Evolutionary conservation across 164 flowering plant species (phyloP), one percentile per base, ranked within the genome.

Genomic region (Warburgia ugandensis): DNA sequence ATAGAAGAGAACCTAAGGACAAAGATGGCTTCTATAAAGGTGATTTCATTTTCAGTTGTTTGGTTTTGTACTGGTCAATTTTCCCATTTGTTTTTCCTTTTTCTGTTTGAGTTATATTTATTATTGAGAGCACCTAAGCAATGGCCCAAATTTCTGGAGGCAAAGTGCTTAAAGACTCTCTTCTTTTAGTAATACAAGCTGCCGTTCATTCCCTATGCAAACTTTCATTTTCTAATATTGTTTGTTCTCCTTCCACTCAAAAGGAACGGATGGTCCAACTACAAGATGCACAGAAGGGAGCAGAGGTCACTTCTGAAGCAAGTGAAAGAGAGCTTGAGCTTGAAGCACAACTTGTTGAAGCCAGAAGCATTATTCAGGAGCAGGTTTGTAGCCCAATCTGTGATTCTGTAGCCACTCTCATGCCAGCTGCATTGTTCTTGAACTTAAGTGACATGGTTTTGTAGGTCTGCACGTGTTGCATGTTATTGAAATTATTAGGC

Each of bases 291-390:
- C 89, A 85, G 42, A 88, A 83, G 65, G 96, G 56, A 54, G 85
- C 95, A 47, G 96, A 88, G 56, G 89, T 92, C 58, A 79, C 91
- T 55, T 81, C 94, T 58, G 99, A 92, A 73, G 99, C 81, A 44
- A 80, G 83, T 42, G 99, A 92, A 72, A 77, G 99, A 68, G 99
- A 92, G 65, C 94, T 92, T 59, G 99, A 92, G 70, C 84, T 92
- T 65, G 99, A 92, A 78, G 99, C 99, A 47, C 94, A 92, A 68
- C 91, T 92, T 55, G 99, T 92, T 57, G 99, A 92, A 73, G 99
- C 99, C 29, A 74, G 94, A 67, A 92, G 99, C 79, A 92, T 92
- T 58, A 92, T 92, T 55, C 96, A 92, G 59, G 99, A 92, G 73
- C 99, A 92, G 96, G 99, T 87, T 68, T 20, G 37, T 47, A 26